Evolutionary conservation across 306 rosid species (phyloP), one percentile per base, ranked within the genome.

Genomic region (Erythrophleum fordii): DNA sequence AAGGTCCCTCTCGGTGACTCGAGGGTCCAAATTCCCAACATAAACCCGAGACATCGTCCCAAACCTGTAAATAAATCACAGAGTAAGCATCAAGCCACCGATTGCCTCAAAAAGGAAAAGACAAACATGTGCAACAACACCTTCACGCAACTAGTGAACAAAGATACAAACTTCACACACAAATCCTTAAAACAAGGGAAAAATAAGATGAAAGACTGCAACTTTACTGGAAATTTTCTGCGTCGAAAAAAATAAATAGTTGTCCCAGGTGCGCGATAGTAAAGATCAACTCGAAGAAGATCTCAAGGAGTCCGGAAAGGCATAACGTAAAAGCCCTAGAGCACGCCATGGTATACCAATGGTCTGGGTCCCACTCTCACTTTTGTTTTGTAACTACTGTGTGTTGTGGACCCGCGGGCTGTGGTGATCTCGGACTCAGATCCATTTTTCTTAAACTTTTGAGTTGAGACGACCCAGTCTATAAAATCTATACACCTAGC

Each of bases 11-110:
- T 95, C 99, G 44, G 87, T 49, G 78, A 90, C 97, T 49, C 95
- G 94, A 83, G 97, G 94, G 78, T 95, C 97, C 90, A 95, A 80
- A 86, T 95, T 93, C 61, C 97, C 99, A 70, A 95, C 85, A 61
- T 91, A 95, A 86, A 95, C 88, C 55, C 99, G 90, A 78, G 99
- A 61, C 97, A 92, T 92, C 78, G 59, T 81, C 73, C 18, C 73
- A 11, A 84, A 62, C 82, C 89, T 80, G 34, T 5, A 6, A 61
- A 83, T 58, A 7, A 48, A 58, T 1, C 59, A 29, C 0, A 59
- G 2, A 25, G 52, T 37, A 23, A n/a, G 23, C 8, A 23, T 17
- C 55, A 76, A 52, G 41, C 34, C 69, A 18, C 29, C 49, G 20
- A 48, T 58, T 7, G 53, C 16, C 16, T 22, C 44, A 23, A 16